Evolutionary conservation across 2,329 filamentous ascomycete species (phyloP).

Genomic region (Bipolaris cookei): DNA sequence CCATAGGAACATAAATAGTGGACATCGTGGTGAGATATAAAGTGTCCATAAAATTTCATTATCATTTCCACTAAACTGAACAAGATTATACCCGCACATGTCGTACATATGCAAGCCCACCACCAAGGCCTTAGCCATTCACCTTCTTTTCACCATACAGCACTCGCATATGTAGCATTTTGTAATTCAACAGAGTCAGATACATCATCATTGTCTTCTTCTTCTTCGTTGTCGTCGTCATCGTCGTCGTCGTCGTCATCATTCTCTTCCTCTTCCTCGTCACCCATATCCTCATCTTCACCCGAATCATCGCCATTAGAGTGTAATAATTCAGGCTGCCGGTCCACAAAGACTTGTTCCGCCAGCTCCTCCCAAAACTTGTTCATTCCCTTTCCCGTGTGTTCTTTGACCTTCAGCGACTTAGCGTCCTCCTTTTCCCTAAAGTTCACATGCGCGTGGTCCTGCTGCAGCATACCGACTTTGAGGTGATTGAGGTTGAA

Average conservation of each 20-base stretch:
- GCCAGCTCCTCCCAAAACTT: constrained; percentile 20
- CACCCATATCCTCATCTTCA: constrained; percentile 25
- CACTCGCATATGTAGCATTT: neutral
- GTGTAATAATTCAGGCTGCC: constrained; percentile 9
- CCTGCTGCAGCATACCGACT: constrained; percentile 27
- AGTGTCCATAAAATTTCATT: neutral
- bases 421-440: neutral
- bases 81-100: neutral
- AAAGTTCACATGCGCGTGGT: constrained; percentile 21
- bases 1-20: too few relatives aligned
- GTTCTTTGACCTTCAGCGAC: constrained; percentile 13
- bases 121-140: neutral
- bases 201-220: neutral
- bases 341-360: constrained; percentile 23
- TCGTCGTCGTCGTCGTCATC: constrained; percentile 15
- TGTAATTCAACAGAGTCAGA: neutral
- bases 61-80: neutral
- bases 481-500: constrained; percentile 25
- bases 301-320: constrained; percentile 7
- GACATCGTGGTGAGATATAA: too few relatives aligned
- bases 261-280: constrained; percentile 17
- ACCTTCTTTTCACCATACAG: neutral
- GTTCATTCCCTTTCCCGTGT: constrained; percentile 21
- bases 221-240: neutral
- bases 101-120: neutral